Base-by-base conservation (phyloP, 2,329 filamentous ascomycete species). In the Colletotrichum falcatum region DNA sequence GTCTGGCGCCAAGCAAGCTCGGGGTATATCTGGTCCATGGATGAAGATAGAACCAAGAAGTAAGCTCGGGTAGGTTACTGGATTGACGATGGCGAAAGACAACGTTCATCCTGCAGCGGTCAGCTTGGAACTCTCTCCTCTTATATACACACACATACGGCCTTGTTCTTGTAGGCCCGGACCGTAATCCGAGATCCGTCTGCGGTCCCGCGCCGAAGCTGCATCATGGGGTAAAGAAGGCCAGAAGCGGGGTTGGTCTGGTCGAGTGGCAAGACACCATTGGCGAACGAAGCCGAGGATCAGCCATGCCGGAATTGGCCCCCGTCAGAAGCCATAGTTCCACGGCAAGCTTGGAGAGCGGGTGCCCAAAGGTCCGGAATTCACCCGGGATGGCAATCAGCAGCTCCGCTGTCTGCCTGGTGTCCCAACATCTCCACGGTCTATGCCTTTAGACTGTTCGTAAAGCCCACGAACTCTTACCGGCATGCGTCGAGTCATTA, bases 1-100 rank as follows among this genome's bases (percentile, higher is more conserved):
- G 60, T 70, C n/a, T 78, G 72, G 0, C 63, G 73, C 80, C 80
- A 81, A 28, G 26, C 26, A 6, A 70, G 64, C 11, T 70, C 58
- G 20, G 64, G 64, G n/a, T 70, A 67, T 2, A 37, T 39, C 3
- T 37, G 48, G 3, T 35, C 37, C 68, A 70, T 70, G 4, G 23
- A 8, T 12, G 1, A 3, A 11, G 23, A 8, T 12, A 3, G 5
- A 11, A 6, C 1, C 2, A 9, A 26, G 8, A 30, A 20, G 1
- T 2, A 3, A 5, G 20, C 8, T 7, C 12, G 23, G 3, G 18
- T 23, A 4, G 9, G 9, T 35, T 18, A 5, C 18, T 23, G 23
- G 20, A 54, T 11, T 7, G 30, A 23, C 11, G 14, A 3, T 1
- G 11, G 18, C 30, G 2, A 11, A 20, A 8, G 4, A 23, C 5